These are phyloP conservation scores for Keithomyces neogunnii DNA, from an alignment of 2,329 filamentous ascomycete species.

Conservation along the genomic window DNA sequence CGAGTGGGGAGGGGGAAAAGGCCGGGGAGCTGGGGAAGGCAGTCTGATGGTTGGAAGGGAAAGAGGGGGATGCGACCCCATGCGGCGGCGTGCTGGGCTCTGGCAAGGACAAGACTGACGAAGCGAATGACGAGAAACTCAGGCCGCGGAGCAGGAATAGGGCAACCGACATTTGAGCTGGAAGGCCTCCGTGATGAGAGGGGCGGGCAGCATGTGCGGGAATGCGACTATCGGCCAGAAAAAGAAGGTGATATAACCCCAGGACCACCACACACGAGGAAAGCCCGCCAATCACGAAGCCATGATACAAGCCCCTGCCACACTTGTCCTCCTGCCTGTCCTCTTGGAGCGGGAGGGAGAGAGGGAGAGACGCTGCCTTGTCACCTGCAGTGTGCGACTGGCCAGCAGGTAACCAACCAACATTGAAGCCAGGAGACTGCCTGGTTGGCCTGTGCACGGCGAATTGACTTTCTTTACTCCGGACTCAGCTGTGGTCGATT, in stretches of 20 bases:
- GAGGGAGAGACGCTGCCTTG: not conserved
- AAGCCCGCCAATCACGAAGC: slow-evolving; percentile 7
- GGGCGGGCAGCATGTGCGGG: slow-evolving; percentile 3
- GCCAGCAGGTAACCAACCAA: not conserved
- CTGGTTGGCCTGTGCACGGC: not conserved
- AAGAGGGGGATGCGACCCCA: slow-evolving; percentile 7
- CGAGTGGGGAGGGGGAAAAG: not conserved
- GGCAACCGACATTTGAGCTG: slow-evolving; percentile 3
- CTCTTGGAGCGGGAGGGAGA: not conserved
- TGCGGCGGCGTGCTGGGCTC: slow-evolving; percentile 1
- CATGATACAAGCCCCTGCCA: slow-evolving; percentile 2
- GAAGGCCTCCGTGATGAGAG: slow-evolving; percentile 2
- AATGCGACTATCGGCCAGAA: slow-evolving; percentile 8
- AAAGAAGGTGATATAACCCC: slow-evolving; percentile 10
- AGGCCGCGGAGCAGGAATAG: slow-evolving; percentile 1
- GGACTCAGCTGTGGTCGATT: not conserved
- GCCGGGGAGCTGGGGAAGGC: not conserved
- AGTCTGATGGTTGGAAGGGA: not conserved
- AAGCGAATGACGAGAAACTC: not conserved
- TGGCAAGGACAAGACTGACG: not conserved
- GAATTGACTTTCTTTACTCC: not conserved
- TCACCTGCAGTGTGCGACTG: not conserved
- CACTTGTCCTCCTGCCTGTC: not conserved
- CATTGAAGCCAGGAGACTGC: not conserved
- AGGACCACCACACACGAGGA: slow-evolving; percentile 6